Conservation (phyloP, 495 filamentous ascomycete genomes). For the Penicillium soppii region DNA sequence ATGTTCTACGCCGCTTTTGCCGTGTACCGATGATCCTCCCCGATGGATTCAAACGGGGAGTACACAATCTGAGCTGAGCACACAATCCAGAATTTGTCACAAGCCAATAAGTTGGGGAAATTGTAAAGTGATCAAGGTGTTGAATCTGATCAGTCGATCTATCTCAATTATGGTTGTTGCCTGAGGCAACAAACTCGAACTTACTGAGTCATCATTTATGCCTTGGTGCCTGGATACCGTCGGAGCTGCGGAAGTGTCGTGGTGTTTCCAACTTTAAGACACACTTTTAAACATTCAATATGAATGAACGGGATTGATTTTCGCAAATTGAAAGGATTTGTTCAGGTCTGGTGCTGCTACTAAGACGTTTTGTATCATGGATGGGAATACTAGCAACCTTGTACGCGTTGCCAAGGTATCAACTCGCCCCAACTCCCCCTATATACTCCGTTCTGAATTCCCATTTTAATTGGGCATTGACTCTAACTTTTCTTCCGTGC, state of each 20-base stretch:
- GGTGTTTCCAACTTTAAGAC: neutral
- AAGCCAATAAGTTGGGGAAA: too few species aligned
- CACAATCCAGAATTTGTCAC: neutral
- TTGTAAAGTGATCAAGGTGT: too few species aligned
- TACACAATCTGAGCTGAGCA: neutral
- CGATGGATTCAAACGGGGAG: neutral
- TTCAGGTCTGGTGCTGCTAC: neutral
- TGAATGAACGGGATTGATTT: neutral
- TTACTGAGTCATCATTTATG: neutral
- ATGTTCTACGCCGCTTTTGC: neutral
- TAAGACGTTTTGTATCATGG: neutral
- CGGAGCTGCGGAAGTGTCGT: neutral
- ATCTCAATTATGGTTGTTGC: neutral
- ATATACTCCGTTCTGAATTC: neutral
- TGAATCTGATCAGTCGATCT: too few species aligned
- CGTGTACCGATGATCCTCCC: neutral
- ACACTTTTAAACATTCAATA: neutral
- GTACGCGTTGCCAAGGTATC: slow-evolving; percentile 2
- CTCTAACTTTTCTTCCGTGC: neutral
- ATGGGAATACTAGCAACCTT: neutral
- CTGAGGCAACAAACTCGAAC: neutral
- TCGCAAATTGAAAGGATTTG: neutral
- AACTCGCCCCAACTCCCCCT: neutral
- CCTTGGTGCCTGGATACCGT: neutral
- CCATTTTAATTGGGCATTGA: neutral